Evolutionary conservation across 768 basidiomycete species (phyloP).

Genomic region (Dacryopinax spathularia): DNA sequence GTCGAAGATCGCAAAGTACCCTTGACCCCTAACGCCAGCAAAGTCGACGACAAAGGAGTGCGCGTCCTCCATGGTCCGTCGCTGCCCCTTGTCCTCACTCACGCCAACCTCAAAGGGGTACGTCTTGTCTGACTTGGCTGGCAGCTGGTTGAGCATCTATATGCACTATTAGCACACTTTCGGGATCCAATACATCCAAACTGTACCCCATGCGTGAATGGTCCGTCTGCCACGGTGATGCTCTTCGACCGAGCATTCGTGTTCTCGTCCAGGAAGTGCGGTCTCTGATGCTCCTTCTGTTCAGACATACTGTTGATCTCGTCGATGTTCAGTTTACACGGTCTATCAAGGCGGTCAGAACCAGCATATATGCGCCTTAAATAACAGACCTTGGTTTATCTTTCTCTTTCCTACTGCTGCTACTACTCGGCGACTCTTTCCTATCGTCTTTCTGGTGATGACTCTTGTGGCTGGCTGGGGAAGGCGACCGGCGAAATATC

Average conservation of each 20-base stretch:
- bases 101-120: conserved; percentile 54
- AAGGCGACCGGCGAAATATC: background rate
- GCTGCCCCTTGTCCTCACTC: conserved; percentile 73
- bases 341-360: background rate
- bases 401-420: background rate
- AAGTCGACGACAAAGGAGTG: conserved; percentile 95
- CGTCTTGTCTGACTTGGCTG: conserved; percentile 36
- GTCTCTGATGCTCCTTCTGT: background rate
- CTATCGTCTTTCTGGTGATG: background rate
- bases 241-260: conserved; percentile 67
- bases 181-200: background rate
- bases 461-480: background rate
- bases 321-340: conserved; percentile 3
- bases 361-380: background rate
- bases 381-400: background rate
- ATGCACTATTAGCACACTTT: background rate
- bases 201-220: conserved; percentile 65
- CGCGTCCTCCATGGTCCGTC: conserved; percentile 93
- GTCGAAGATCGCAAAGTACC: conserved; percentile 96
- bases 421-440: background rate
- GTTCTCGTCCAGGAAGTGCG: conserved; percentile 8
- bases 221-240: conserved; percentile 57
- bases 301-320: conserved; percentile 3
- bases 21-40: conserved; percentile 79
- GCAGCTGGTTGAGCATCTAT: conserved; percentile 64